Evolutionary conservation across 345 rosid species (phyloP).

Genomic region (Excoecaria cochinchinensis): DNA sequence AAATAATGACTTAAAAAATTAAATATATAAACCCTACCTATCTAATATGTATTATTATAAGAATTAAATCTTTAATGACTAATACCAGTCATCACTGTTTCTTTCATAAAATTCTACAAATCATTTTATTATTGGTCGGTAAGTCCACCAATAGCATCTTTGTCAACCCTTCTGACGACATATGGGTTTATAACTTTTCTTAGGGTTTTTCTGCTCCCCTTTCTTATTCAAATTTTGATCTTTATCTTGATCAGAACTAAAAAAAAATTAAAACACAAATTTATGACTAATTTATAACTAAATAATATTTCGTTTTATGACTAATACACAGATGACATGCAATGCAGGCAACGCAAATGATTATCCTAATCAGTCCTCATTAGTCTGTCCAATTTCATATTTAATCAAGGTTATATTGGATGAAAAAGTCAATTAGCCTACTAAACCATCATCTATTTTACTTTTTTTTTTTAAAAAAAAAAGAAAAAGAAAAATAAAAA

Average conservation of each 20-base stretch:
- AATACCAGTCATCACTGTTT: background rate
- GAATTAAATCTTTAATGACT: background rate
- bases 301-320: too few species aligned
- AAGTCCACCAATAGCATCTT: slow-evolving; percentile 29
- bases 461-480: background rate
- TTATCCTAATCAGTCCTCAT: too few species aligned
- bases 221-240: slow-evolving; percentile 4
- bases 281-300: too few species aligned
- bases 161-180: slow-evolving; percentile 37
- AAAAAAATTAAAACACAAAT: too few species aligned
- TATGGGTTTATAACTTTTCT: background rate
- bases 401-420: slow-evolving; percentile 9
- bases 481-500: too few species aligned
- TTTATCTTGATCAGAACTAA: slow-evolving; percentile 8
- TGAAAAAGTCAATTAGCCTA: slow-evolving; percentile 14
- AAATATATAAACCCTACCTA: background rate
- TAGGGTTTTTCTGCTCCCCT: background rate
- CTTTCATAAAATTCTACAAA: slow-evolving; percentile 18
- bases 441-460: background rate
- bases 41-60: slow-evolving; percentile 1
- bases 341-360: too few species aligned
- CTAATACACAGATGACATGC: too few species aligned
- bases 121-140: background rate
- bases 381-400: background rate
- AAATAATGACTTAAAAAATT: slow-evolving; percentile 14